Base-by-base conservation (phyloP, 2,329 filamentous ascomycete genomes). In the Alternaria conjuncta region DNA sequence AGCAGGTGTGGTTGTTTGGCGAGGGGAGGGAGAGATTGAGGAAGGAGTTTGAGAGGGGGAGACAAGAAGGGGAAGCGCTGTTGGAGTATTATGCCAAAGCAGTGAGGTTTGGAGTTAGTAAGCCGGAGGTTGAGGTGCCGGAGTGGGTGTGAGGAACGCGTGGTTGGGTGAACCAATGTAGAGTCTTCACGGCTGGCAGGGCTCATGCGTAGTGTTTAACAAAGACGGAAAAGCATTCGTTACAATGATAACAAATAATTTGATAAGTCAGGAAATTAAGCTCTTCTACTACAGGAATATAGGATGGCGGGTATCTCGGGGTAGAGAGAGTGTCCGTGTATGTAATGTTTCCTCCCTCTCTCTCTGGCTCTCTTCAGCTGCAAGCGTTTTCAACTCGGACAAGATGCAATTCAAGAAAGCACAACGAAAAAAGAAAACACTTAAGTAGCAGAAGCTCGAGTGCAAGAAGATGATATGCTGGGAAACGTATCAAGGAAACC, bases 11-110 rank as follows among this genome's bases (percentile, higher is more conserved):
- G 71, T 11, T 75, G 2, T 32, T 13, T 5, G 57, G 57, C 9
- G 6, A 15, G 5, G 69, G 61, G 21, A 58, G 64, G 43, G 64
- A 55, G 45, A 65, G 18, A 62, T 41, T 75, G 55, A 62, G 61
- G 46, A 64, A 36, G 2, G 68, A 66, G 62, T 74, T 66, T 60
- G 66, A 36, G 18, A 63, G 55, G 57, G 59, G 54, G n/a, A 53
- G 70, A 45, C 28, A 5, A 2, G 70, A 70, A 30, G 49, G 71
- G 5, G 67, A 71, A 11, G 60, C 49, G 5, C 20, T 76, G 59
- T 45, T 75, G 36, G 70, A 71, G 60, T 73, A 72, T 60, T 72
- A 73, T 64, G 66, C 60, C 30, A 73, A 71, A 65, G 65, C 68
- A 21, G 64, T 75, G 28, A 60, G 65, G 53, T 67, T 74, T 60